These are phyloP conservation scores for Zymoseptoria tritici DNA, from an alignment of 2,329 filamentous ascomycete species.

Conservation along the genomic window DNA sequence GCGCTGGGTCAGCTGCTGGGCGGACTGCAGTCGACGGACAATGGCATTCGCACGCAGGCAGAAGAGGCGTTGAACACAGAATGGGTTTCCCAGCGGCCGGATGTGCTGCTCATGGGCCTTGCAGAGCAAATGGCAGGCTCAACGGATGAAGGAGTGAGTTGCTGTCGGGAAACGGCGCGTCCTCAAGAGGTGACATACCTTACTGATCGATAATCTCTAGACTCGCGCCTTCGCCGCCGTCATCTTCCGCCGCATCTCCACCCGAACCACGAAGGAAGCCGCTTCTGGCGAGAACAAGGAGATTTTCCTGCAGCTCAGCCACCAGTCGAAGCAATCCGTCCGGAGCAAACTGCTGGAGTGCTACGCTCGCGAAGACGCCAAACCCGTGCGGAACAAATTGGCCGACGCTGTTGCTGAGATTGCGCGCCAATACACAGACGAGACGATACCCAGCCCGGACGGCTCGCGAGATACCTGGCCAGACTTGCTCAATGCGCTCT, in stretches of 20 bases:
- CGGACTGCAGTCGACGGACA: conserved; percentile 84
- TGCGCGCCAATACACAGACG: conserved; percentile 88
- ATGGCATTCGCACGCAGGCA: conserved; percentile 72
- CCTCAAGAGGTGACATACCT: background rate
- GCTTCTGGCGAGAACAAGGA: conserved; percentile 66
- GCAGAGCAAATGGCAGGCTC: conserved; percentile 82
- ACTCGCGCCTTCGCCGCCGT: conserved; percentile 86
- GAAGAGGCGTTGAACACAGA: conserved; percentile 86
- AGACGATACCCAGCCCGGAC: conserved; percentile 32
- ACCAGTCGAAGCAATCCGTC: conserved; percentile 68
- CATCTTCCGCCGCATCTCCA: conserved; percentile 87
- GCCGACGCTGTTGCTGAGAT: conserved; percentile 96
- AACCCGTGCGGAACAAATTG: conserved; percentile 82
- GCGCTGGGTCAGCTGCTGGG: conserved; percentile 81
- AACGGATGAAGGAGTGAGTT: conserved; percentile 62
- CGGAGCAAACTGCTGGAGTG: conserved; percentile 75
- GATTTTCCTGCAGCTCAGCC: conserved; percentile 72
- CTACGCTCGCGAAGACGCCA: conserved; percentile 64
- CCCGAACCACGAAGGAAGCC: conserved; percentile 71
- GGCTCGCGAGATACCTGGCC: conserved; percentile 61
- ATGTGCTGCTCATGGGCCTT: conserved; percentile 85
- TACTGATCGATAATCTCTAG: conserved; percentile 40
- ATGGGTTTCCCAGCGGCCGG: conserved; percentile 76
- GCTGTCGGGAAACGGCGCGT: background rate
- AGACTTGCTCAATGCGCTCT: conserved; percentile 77